phyloP scores from a whole-genome alignment of 2,329 filamentous ascomycete genomes.

The Trichoderma semiorbis region DNA sequence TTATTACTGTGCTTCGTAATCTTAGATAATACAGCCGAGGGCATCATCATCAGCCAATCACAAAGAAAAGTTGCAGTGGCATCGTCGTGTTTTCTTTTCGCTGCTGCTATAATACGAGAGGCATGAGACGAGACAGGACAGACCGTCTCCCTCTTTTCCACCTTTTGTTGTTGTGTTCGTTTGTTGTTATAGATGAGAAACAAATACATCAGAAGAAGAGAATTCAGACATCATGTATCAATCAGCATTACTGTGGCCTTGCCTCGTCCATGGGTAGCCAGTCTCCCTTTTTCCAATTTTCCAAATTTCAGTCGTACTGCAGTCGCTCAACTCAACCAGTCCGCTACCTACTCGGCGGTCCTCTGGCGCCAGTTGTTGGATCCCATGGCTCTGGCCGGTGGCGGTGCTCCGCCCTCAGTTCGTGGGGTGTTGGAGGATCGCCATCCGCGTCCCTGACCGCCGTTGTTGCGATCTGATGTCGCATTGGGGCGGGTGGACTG shows the following conservation, averaged over 20 bases:
- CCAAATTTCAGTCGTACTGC: background rate
- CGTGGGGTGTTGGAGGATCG: slow-evolving; percentile 9
- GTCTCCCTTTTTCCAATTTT: background rate
- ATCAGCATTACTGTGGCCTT: background rate
- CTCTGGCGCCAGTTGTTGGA: slow-evolving; percentile 17
- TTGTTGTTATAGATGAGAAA: background rate
- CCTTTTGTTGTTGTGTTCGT: background rate
- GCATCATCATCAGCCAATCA: too few species aligned
- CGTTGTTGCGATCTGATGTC: background rate
- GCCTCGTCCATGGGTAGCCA: background rate
- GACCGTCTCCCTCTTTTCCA: background rate
- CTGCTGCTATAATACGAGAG: background rate
- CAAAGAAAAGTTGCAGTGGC: too few species aligned
- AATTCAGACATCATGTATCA: background rate
- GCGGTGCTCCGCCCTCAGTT: background rate
- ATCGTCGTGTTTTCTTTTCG: background rate
- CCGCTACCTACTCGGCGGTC: background rate
- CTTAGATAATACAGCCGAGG: background rate
- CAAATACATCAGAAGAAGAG: background rate
- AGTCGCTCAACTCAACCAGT: background rate
- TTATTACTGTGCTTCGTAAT: background rate
- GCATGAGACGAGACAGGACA: background rate
- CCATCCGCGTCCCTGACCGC: background rate
- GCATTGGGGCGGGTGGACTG: background rate
- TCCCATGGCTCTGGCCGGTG: slow-evolving; percentile 15